Evolutionary conservation across 1,139 yeast genomes (phyloP), one percentile per base, ranked within the genome.

Genomic region (Candida gigantensis): DNA sequence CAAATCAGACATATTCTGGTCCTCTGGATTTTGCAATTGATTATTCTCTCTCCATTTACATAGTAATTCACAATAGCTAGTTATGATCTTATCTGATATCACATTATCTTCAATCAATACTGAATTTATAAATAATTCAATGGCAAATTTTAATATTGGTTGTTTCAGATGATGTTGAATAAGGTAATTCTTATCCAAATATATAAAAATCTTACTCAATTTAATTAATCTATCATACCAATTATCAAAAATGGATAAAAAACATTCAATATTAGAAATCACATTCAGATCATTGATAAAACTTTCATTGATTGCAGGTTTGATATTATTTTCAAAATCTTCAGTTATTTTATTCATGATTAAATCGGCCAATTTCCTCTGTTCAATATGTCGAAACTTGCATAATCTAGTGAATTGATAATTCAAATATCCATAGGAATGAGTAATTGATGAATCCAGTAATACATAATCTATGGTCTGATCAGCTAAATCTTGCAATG

Each of bases 121-220:
- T 23, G 46, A 42, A 7, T 55, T 50, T 4, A 53, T 46, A 21
- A 58, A 52, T 14, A 55, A 42, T 4, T 35, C 40, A 14, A 52
- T 35, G 0, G 71, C 71, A 37, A 39, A 47, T 32, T 56, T 55
- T 26, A 53, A 34, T 6, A 68, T 58, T 30, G 57, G 53, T 28
- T 51, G 43, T 37, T 58, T 60, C 6, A 48, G 40, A 4, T 61
- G 58, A 39, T 67, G 73, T 30, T 47, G 60, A 32, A 55, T 47
- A 17, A 68, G 50, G 40, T 69, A 69, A 7, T 56, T 52, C 19
- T 65, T 43, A 45, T 69, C 74, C 36, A 68, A 47, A 41, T 62
- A 68, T 6, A 65, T 42, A 39, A 67, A 68, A 8, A 68, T 36
- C 37, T 59, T 63, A 31, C 57, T 49, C 24, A 69, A 45, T 7